A percentile compares a stretch with the other conserved stretches of the same genome.
Conservation (phyloP, 768 basidiomycete genomes). For the Russula olivacea region DNA sequence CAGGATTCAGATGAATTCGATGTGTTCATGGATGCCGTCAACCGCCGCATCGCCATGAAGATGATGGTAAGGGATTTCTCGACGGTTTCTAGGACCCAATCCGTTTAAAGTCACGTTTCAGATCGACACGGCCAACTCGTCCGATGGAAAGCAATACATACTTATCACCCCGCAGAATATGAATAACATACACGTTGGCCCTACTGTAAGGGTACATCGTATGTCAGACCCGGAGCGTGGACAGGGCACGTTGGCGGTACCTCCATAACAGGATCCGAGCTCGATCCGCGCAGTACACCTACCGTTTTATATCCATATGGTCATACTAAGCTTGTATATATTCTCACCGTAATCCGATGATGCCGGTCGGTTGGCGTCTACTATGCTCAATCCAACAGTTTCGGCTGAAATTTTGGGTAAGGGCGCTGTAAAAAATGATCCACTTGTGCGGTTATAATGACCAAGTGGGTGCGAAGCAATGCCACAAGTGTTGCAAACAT, state of each 20-base stretch:
- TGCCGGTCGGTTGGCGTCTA: not conserved
- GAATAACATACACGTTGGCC: slow-evolving; percentile 63
- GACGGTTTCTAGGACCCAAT: not conserved
- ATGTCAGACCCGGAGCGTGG: slow-evolving; percentile 79
- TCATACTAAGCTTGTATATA: not conserved
- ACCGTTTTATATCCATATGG: not conserved
- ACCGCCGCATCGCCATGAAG: slow-evolving; percentile 87
- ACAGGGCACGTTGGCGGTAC: slow-evolving; percentile 40
- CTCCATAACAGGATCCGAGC: slow-evolving; percentile 5
- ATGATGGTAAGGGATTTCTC: slow-evolving; percentile 65
- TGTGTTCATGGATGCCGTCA: slow-evolving; percentile 95
- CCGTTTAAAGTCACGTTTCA: slow-evolving; percentile 30
- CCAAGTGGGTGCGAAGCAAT: too few relatives aligned
- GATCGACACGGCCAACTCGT: slow-evolving; percentile 86
- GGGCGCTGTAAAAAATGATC: not conserved
- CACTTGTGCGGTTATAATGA: too few relatives aligned
- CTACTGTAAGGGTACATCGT: slow-evolving; percentile 64
- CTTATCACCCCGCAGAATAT: slow-evolving; percentile 96
- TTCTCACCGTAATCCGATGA: not conserved
- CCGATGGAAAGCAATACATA: slow-evolving; percentile 87
- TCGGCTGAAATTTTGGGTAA: not conserved
- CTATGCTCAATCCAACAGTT: not conserved
- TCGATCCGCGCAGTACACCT: too few relatives aligned
- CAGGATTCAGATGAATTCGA: slow-evolving; percentile 80
- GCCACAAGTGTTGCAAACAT: too few relatives aligned